phyloP scores from a whole-genome alignment of 83 land plant species.

The Diphasiastrum complanatum region DNA sequence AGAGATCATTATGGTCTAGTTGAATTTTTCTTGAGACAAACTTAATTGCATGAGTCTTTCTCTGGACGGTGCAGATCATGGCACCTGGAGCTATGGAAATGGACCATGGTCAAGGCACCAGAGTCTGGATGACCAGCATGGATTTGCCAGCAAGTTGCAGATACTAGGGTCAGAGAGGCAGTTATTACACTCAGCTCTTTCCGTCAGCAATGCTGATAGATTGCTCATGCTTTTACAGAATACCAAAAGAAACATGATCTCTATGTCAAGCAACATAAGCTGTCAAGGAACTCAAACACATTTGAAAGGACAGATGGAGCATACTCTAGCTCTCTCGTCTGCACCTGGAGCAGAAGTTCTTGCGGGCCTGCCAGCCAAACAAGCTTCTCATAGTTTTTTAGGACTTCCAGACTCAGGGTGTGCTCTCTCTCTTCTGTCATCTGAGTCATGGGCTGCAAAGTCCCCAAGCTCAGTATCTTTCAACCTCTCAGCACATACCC shows the following conservation, averaged over 20 bases:
- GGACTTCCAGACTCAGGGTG: no score
- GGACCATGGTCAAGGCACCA: slow-evolving; percentile 13
- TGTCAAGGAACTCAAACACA: slow-evolving; percentile 5
- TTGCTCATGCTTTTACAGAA: slow-evolving; percentile 9
- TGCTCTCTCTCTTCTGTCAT: no score
- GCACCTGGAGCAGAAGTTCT: slow-evolving; percentile 11
- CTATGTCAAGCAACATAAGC: background rate
- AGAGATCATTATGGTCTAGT: slow-evolving; percentile 7
- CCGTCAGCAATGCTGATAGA: slow-evolving; percentile 6
- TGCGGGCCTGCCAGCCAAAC: slow-evolving; percentile 1
- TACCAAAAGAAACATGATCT: no score
- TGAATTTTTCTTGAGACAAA: background rate
- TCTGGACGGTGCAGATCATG: slow-evolving; percentile 3
- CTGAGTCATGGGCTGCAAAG: no score
- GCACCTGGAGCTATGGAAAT: slow-evolving; percentile 7
- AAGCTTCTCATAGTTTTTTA: slow-evolving; percentile 1
- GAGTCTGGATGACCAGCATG: background rate
- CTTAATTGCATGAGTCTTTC: background rate
- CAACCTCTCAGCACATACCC: no score
- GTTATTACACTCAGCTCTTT: background rate
- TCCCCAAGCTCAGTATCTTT: no score
- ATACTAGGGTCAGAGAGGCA: slow-evolving; percentile 6
- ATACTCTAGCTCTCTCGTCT: slow-evolving; percentile 5
- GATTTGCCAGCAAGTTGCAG: no score
- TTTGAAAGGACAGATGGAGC: slow-evolving; percentile 2